Evolutionary conservation across 176 grass and related monocot species (phyloP).

Genomic region (Carex myosuroides): DNA sequence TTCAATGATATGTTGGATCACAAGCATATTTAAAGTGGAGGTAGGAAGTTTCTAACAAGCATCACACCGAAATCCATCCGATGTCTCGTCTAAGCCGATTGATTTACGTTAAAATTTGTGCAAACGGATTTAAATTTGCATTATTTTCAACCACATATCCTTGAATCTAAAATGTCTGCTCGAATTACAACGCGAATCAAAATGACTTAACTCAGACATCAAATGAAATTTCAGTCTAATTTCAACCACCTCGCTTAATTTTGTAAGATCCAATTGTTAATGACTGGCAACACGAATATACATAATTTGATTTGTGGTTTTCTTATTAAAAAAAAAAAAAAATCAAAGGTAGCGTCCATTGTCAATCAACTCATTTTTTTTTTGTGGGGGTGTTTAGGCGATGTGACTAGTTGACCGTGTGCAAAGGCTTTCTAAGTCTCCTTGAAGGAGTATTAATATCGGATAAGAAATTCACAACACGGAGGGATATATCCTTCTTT

Average conservation of each 20-base stretch:
- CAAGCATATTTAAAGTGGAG: neutral
- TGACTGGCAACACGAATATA: neutral
- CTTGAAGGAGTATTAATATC: neutral
- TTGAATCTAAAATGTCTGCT: too few species aligned
- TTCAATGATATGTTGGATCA: neutral
- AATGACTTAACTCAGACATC: too few species aligned
- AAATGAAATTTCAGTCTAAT: too few species aligned
- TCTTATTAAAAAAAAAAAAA: neutral
- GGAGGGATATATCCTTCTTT: neutral
- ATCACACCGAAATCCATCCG: too few species aligned
- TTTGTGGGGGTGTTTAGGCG: neutral
- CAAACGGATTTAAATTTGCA: too few species aligned
- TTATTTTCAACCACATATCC: too few species aligned
- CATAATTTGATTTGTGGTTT: neutral
- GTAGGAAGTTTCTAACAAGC: too few species aligned
- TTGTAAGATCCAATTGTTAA: neutral
- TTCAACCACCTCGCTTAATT: neutral
- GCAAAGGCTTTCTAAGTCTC: neutral
- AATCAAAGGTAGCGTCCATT: neutral
- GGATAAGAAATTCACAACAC: neutral
- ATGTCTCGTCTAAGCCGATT: too few species aligned
- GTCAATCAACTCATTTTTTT: neutral
- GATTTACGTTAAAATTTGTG: too few species aligned
- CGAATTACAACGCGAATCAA: too few species aligned
- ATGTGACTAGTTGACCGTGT: neutral